These are phyloP conservation scores for Diatrype stigma DNA, from an alignment of 2,329 filamentous ascomycete species.

Conservation along the genomic window DNA sequence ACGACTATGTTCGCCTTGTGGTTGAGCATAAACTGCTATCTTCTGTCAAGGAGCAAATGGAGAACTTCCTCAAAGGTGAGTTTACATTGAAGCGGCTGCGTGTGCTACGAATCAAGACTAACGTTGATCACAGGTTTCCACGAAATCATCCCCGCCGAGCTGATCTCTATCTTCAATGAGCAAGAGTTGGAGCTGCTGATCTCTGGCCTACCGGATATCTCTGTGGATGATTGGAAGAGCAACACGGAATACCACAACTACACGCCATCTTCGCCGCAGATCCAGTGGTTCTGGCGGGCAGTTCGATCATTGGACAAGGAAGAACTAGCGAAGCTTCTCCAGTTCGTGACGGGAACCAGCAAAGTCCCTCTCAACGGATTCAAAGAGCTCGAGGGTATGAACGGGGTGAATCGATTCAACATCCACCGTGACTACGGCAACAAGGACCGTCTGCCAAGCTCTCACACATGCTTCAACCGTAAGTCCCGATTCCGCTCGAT, in stretches of 20 bases:
- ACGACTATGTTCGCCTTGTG: slow-evolving; percentile 91
- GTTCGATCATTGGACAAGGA: slow-evolving; percentile 98
- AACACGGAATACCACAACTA: slow-evolving; percentile 99
- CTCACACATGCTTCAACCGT: slow-evolving; percentile 99
- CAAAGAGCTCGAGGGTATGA: slow-evolving; percentile 99
- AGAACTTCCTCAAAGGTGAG: slow-evolving; percentile 81
- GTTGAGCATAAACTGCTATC: slow-evolving; percentile 90
- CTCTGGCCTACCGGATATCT: slow-evolving; percentile 93
- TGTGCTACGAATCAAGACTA: slow-evolving; percentile 20
- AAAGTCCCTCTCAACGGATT: slow-evolving; percentile 98
- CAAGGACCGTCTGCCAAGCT: slow-evolving; percentile 91
- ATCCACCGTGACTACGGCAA: slow-evolving; percentile 97
- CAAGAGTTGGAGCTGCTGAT: slow-evolving; percentile 96
- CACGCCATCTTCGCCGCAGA: slow-evolving; percentile 86
- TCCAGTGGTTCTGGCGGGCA: slow-evolving; percentile 99
- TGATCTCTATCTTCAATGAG: slow-evolving; percentile 97
- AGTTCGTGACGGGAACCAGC: slow-evolving; percentile 97
- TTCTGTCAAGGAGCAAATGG: slow-evolving; percentile 91
- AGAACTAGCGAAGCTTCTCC: slow-evolving; percentile 91
- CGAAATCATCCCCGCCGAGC: slow-evolving; percentile 90
- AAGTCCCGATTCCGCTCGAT: slow-evolving; percentile 43
- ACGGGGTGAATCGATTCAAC: slow-evolving; percentile 95
- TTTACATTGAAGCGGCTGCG: slow-evolving; percentile 7
- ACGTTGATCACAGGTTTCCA: slow-evolving; percentile 68
- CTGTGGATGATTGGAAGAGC: slow-evolving; percentile 98